Conservation (phyloP, 768 basidiomycete species). For the Rhodotorula kratochvilovae region DNA sequence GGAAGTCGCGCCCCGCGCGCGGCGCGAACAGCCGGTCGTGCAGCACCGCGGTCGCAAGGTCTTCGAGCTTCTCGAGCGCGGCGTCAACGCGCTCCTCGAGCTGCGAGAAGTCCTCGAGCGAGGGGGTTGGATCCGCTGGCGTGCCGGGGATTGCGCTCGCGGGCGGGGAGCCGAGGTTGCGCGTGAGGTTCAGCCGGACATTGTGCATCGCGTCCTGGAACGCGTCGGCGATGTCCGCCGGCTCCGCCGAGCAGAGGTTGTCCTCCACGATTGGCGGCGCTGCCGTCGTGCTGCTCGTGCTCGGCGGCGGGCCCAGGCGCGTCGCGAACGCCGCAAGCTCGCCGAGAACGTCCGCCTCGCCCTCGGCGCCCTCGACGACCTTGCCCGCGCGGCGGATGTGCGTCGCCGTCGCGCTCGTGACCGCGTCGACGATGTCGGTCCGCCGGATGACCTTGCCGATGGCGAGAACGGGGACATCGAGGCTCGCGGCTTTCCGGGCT, state of each 20-base stretch:
- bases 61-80: constrained; percentile 70
- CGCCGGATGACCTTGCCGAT: constrained; percentile 33
- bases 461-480: constrained; percentile 28
- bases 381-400: neutral
- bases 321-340: neutral
- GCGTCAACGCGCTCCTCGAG: constrained; percentile 56
- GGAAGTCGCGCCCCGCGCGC: constrained; percentile 66
- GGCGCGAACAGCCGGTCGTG: constrained; percentile 88
- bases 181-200: constrained; percentile 47
- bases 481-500: neutral
- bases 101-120: constrained; percentile 45
- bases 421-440: constrained; percentile 1
- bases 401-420: constrained; percentile 1
- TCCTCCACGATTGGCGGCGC: constrained; percentile 19
- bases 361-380: neutral
- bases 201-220: constrained; percentile 39
- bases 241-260: constrained; percentile 27
- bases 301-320: neutral
- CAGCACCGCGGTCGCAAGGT: constrained; percentile 63
- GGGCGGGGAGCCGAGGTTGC: constrained; percentile 53
- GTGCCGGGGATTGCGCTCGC: constrained; percentile 28
- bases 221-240: constrained; percentile 42
- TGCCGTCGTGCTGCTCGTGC: neutral
- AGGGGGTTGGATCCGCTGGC: constrained; percentile 47
- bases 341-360: neutral